Conservation (phyloP, 1,284 basidiomycete genomes). For the Sanghuangporus baumii region DNA sequence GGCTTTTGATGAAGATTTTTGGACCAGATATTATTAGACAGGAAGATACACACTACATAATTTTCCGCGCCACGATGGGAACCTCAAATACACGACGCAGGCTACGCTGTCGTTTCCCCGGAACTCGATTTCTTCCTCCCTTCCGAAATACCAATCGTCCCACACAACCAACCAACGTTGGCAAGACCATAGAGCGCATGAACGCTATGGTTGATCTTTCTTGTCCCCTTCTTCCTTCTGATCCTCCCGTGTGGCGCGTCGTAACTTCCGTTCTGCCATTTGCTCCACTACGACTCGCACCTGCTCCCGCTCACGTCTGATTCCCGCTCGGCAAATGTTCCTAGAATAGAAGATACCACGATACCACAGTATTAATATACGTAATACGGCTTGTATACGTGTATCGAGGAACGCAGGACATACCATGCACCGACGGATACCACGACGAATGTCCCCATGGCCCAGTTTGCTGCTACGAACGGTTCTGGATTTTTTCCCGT, state of each 20-base stretch:
- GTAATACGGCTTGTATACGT: background rate
- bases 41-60: background rate
- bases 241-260: slow-evolving; percentile 6
- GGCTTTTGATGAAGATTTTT: slow-evolving; percentile 62
- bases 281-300: slow-evolving; percentile 55
- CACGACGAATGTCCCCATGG: slow-evolving; percentile 47
- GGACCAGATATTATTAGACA: slow-evolving; percentile 29
- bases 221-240: background rate
- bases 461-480: slow-evolving; percentile 48
- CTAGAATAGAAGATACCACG: slow-evolving; percentile 28
- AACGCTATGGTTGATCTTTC: background rate
- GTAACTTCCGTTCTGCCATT: slow-evolving; percentile 45
- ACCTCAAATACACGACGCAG: background rate
- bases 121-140: background rate
- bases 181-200: background rate
- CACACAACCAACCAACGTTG: background rate
- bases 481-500: slow-evolving; percentile 29
- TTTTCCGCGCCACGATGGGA: background rate
- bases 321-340: slow-evolving; percentile 56
- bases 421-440: slow-evolving; percentile 49
- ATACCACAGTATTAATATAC: background rate
- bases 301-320: slow-evolving; percentile 48
- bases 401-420: slow-evolving; percentile 19
- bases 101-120: background rate
- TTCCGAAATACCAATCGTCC: background rate